Evolutionary conservation across 495 filamentous ascomycete species (phyloP), one percentile per base, ranked within the genome.

Genomic region (Aspergillus haitiensis): DNA sequence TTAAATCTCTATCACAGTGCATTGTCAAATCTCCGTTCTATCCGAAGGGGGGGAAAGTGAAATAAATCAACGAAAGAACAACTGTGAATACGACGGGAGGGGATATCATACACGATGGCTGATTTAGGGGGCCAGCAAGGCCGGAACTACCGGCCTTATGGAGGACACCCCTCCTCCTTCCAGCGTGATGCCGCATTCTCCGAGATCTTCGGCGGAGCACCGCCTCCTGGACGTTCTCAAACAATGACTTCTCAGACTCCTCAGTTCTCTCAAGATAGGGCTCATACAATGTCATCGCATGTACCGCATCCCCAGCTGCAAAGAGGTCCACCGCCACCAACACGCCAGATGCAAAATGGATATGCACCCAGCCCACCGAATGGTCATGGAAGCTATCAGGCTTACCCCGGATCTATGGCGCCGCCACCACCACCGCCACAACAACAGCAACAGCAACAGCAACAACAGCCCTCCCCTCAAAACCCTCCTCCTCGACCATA

Each of bases 171-270:
- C 36, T 84, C 88, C 51, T 83, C 84, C 69, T 81, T 83, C 66
- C 90, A 95, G 74, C 86, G 94, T 75, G 93, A 98, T 82, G 92
- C 90, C 67, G 94, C 93, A 36, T 98, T 95, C 74, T 90, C 89
- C 56, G 91, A 92, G 75, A 99, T 99, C 65, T 99, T 99, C 68
- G 94, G 94, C 62, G 85, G 86, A 67, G 84, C 89, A 51, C 91
- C 90, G 49, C 91, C 89, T 39, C 90, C 90, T 47, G 93, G 94
- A 53, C 86, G 91, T 63, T 92, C 92, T 47, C 91, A 92, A 59
- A 92, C 89, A 6, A 92, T 92, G 89, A 90, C 83, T 55, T 89
- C 88, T 18, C 83, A 90, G 59, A 76, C 86, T 33, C 70, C 76
- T 61, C 81, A 82, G 56, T 78, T 83, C 55, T 65, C 75, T 37